phyloP scores from a whole-genome alignment of 805 yeast genomes.

The Metschnikowia arizonensis region DNA sequence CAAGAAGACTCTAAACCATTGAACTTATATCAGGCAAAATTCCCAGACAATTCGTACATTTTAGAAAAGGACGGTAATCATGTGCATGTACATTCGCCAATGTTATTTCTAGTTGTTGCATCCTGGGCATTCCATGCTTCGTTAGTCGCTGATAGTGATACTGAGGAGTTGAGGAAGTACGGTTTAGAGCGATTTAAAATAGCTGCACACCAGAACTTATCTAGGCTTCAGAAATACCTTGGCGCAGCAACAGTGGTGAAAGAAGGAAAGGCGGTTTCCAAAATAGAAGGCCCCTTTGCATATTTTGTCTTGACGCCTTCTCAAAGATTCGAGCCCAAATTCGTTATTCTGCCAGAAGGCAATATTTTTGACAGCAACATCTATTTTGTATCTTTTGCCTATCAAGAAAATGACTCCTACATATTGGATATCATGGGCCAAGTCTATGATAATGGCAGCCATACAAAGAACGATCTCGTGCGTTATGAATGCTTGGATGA shows the following conservation, averaged over 20 bases:
- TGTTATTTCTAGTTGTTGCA: constrained; percentile 56
- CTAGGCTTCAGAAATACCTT: constrained; percentile 46
- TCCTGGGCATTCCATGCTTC: constrained; percentile 89
- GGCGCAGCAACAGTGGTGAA: constrained; percentile 32
- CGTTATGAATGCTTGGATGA: constrained; percentile 35
- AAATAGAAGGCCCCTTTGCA: constrained; percentile 38
- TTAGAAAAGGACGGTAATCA: constrained; percentile 20
- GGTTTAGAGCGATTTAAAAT: constrained; percentile 66
- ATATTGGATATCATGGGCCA: constrained; percentile 53
- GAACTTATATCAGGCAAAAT: constrained; percentile 40
- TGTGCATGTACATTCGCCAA: constrained; percentile 15
- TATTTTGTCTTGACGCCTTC: constrained; percentile 59
- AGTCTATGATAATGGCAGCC: constrained; percentile 56
- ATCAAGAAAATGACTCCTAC: constrained; percentile 24
- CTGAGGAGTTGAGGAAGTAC: constrained; percentile 56
- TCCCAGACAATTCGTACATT: constrained; percentile 34
- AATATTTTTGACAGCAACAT: constrained; percentile 39
- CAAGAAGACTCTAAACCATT: constrained; percentile 27
- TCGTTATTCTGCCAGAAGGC: constrained; percentile 60
- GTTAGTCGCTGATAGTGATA: constrained; percentile 74
- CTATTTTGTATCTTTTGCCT: constrained; percentile 45
- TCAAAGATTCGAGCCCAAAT: constrained; percentile 54
- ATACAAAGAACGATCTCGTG: constrained; percentile 47
- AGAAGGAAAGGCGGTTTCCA: constrained; percentile 10
- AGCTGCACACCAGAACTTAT: constrained; percentile 59